These are phyloP conservation scores for Amanita pseudoporphyria DNA, from an alignment of 768 basidiomycete genomes.

Conservation along the genomic window DNA sequence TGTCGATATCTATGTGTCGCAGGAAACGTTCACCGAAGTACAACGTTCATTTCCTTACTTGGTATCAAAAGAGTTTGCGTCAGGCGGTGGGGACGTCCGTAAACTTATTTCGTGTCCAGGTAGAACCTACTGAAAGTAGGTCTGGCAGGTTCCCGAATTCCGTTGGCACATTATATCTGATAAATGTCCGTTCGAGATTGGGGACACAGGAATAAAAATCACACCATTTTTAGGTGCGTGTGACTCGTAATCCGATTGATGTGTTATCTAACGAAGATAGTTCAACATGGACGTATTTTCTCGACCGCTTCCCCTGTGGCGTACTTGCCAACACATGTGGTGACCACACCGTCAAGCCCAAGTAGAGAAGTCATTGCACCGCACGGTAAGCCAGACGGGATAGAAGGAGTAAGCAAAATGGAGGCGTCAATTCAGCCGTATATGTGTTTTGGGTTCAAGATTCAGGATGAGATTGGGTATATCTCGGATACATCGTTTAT, in stretches of 20 bases:
- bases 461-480: constrained; percentile 61
- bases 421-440: constrained; percentile 38
- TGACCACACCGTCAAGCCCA: constrained; percentile 27
- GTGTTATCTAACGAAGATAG: constrained; percentile 21
- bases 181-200: constrained; percentile 56
- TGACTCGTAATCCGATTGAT: background rate
- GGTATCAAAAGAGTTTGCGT: constrained; percentile 62
- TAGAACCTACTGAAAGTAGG: background rate
- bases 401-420: constrained; percentile 2
- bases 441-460: constrained; percentile 59
- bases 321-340: constrained; percentile 30
- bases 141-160: constrained; percentile 64
- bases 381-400: constrained; percentile 10
- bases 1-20: constrained; percentile 68
- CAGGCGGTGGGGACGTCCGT: constrained; percentile 71
- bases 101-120: background rate
- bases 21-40: constrained; percentile 55
- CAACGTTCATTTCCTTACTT: constrained; percentile 75
- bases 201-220: constrained; percentile 49
- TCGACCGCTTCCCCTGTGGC: constrained; percentile 26
- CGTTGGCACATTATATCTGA: constrained; percentile 76
- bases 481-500: constrained; percentile 79
- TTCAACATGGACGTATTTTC: constrained; percentile 70
- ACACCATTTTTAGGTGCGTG: constrained; percentile 57
- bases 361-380: constrained; percentile 21